Percentiles rank a stretch among this genome's conserved stretches.
Evolutionary conservation across 2,329 filamentous ascomycete genomes (phyloP).

Genomic region (Claviceps cyperi): DNA sequence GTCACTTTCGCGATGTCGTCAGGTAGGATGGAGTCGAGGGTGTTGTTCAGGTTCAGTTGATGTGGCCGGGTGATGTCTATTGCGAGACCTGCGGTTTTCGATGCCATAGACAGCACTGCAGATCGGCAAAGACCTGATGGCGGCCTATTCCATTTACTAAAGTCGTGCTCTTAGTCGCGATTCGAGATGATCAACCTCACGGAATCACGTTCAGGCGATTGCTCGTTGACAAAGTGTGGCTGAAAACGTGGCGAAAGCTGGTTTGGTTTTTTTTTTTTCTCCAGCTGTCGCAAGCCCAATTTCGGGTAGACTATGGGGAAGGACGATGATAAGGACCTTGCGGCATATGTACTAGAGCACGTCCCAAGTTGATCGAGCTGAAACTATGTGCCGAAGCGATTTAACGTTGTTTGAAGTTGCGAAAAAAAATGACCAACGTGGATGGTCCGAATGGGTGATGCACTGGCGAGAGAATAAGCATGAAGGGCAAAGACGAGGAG

Average conservation of each 20-base stretch:
- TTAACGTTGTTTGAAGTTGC: neutral
- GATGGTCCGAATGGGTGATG: neutral
- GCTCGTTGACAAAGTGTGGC: constrained; percentile 24
- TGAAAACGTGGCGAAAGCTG: constrained; percentile 31
- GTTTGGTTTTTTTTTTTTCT: constrained; percentile 13
- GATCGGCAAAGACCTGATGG: neutral
- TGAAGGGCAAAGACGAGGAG: neutral
- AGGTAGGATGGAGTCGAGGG: constrained; percentile 21
- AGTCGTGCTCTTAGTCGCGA: constrained; percentile 5
- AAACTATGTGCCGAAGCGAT: neutral
- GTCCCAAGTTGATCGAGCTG: neutral
- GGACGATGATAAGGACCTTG: neutral
- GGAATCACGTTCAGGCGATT: constrained; percentile 23
- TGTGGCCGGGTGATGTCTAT: constrained; percentile 32
- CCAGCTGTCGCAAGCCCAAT: constrained; percentile 5
- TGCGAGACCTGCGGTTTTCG: constrained; percentile 37
- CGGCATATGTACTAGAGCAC: neutral
- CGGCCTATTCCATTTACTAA: neutral
- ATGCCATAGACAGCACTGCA: constrained; percentile 29
- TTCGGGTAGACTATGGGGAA: neutral
- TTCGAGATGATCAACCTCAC: constrained; percentile 11
- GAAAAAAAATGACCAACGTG: neutral
- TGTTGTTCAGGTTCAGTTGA: constrained; percentile 20
- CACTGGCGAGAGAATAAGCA: neutral
- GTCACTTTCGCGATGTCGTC: constrained; percentile 25